Evolutionary conservation across 2,329 filamentous ascomycete genomes (phyloP).

Genomic region (Microcyclosporella mali): DNA sequence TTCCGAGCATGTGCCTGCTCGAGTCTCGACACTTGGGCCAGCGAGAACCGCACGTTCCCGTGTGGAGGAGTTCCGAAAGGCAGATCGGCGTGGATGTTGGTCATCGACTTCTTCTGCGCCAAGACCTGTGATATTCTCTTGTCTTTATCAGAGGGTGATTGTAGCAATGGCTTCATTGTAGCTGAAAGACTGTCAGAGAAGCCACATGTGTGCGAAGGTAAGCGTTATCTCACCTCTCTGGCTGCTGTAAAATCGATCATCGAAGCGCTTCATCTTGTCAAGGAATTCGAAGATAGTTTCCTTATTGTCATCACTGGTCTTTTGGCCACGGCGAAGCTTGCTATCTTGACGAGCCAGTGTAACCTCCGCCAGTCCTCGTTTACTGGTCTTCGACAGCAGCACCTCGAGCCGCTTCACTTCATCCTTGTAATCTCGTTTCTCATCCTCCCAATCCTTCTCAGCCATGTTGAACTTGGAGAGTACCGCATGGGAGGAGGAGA

Average conservation of each 20-base stretch:
- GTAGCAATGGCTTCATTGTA: slow-evolving; percentile 18
- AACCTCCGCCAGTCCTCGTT: slow-evolving; percentile 37
- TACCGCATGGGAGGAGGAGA: slow-evolving; percentile 16
- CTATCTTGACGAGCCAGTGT: slow-evolving; percentile 39
- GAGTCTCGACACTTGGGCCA: slow-evolving; percentile 20
- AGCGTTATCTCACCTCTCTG: slow-evolving; percentile 27
- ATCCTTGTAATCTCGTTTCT: slow-evolving; percentile 33
- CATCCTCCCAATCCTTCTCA: slow-evolving; percentile 30
- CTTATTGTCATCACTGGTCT: slow-evolving; percentile 14
- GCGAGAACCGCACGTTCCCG: slow-evolving; percentile 16
- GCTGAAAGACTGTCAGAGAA: slow-evolving; percentile 15
- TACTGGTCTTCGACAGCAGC: slow-evolving; percentile 36
- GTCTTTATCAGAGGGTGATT: slow-evolving; percentile 37
- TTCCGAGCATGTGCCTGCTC: slow-evolving; percentile 14
- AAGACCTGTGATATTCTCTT: slow-evolving; percentile 35
- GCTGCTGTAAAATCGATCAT: slow-evolving; percentile 22
- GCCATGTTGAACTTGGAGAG: slow-evolving; percentile 23
- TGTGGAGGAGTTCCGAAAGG: slow-evolving; percentile 31
- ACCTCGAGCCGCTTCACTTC: slow-evolving; percentile 42
- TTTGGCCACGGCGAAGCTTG: slow-evolving; percentile 27
- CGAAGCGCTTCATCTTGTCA: slow-evolving; percentile 21
- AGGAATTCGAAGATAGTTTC: slow-evolving; percentile 32
- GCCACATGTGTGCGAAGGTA: background rate
- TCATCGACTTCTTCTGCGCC: slow-evolving; percentile 31
- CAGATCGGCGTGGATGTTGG: slow-evolving; percentile 26